A percentile compares a stretch with the other conserved stretches of the same genome.
These are phyloP conservation scores for Eucalyptus sideroxylon DNA, from an alignment of 345 rosid genomes.

Conservation along the genomic window DNA sequence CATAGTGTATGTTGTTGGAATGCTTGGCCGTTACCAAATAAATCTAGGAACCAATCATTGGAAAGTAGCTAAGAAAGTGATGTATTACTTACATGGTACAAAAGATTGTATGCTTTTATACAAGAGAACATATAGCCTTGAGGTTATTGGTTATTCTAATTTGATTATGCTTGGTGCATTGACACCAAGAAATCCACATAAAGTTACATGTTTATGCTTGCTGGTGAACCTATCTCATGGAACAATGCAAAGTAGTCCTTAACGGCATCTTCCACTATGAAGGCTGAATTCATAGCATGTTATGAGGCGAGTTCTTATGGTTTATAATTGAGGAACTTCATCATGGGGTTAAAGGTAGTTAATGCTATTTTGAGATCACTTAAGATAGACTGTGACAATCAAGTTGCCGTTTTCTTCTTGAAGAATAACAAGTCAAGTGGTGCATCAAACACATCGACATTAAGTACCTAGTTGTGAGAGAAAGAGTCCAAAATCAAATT, in stretches of 20 bases:
- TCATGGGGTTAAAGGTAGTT: not conserved
- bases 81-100: not conserved
- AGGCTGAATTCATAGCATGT: not conserved
- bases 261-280: not conserved
- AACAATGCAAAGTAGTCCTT: not conserved
- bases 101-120: not conserved
- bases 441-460: not conserved
- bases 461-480: not conserved
- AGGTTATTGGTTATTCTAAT: not conserved
- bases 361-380: not conserved
- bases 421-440: not conserved
- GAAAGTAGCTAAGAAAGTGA: not conserved
- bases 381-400: not conserved
- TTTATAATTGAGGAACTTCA: not conserved
- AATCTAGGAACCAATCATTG: not conserved
- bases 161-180: not conserved
- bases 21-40: not conserved
- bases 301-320: not conserved
- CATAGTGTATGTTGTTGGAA: not conserved
- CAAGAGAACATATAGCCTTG: not conserved
- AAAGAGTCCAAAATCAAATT: not conserved
- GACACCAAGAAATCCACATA: not conserved
- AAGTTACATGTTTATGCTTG: not conserved
- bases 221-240: not conserved
- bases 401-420: not conserved